phyloP scores from a whole-genome alignment of 306 rosid genomes.

The Canavalia ensiformis region DNA sequence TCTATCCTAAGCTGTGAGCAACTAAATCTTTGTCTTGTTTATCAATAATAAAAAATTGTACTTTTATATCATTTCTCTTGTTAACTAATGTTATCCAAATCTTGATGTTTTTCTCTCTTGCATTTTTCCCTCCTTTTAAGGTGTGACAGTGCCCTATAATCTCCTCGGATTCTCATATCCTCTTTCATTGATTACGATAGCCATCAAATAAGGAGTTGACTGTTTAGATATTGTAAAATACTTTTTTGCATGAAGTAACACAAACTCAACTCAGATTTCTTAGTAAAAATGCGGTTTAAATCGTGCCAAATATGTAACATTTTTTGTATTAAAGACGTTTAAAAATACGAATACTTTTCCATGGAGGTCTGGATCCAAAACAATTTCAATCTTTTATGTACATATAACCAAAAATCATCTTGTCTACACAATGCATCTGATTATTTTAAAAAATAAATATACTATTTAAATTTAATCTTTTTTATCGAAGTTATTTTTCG shows the following conservation, averaged over 20 bases:
- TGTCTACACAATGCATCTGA: too few species aligned
- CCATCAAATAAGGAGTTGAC: conserved; percentile 30
- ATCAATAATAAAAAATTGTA: conserved; percentile 33
- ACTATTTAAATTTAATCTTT: too few species aligned
- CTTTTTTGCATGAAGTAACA: conserved; percentile 9
- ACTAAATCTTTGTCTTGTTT: conserved; percentile 41
- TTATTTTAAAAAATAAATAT: too few species aligned
- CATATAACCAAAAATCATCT: too few species aligned
- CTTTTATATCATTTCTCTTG: conserved; percentile 40
- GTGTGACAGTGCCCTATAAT: conserved; percentile 19
- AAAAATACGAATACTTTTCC: too few species aligned
- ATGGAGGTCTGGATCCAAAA: background rate
- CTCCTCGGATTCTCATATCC: conserved; percentile 53
- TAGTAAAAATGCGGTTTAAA: too few species aligned
- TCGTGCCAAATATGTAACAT: too few species aligned
- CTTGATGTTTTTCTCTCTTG: conserved; percentile 23
- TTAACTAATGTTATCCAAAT: conserved; percentile 49
- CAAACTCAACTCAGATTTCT: background rate
- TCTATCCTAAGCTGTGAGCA: conserved; percentile 54
- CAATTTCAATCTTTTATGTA: too few species aligned
- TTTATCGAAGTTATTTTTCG: too few species aligned
- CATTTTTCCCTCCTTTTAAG: conserved; percentile 53
- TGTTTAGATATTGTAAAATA: background rate
- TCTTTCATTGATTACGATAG: conserved; percentile 39
- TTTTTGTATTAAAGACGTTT: too few species aligned